A percentile compares a stretch with the other conserved stretches of the same genome.
These are phyloP conservation scores for Trypanosoma conorhini DNA, from an alignment of 208 protist species.

Conservation along the genomic window DNA sequence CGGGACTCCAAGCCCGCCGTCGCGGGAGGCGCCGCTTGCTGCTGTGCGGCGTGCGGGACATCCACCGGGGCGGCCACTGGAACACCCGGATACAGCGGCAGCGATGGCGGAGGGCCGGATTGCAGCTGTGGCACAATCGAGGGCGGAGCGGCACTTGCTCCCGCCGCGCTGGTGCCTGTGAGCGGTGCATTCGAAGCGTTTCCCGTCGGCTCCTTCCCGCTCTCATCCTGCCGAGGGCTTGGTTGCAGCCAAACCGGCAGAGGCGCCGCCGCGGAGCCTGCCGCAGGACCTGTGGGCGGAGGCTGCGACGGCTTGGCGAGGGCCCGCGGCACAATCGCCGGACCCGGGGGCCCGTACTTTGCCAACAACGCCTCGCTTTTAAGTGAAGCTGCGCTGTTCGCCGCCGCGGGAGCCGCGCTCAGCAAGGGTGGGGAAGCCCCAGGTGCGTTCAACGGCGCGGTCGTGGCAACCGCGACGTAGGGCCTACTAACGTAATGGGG, in stretches of 20 bases:
- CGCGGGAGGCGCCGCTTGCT: slow-evolving; percentile 3
- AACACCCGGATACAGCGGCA: neutral
- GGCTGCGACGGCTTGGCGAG: neutral
- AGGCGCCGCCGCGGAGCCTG: neutral
- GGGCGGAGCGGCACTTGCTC: neutral
- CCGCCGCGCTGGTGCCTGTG: neutral
- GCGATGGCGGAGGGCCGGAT: neutral
- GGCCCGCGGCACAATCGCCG: slow-evolving; percentile 22
- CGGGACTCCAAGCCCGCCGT: neutral
- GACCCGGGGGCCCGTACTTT: slow-evolving; percentile 34
- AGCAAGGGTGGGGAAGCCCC: neutral
- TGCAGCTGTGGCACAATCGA: neutral
- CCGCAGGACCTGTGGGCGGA: neutral
- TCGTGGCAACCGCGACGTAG: neutral
- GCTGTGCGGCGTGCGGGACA: neutral
- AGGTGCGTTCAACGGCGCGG: neutral
- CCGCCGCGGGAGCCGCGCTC: neutral
- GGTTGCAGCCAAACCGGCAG: slow-evolving; percentile 7
- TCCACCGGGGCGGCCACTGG: neutral
- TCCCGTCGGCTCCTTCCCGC: neutral
- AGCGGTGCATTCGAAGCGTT: neutral
- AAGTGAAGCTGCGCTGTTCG: neutral
- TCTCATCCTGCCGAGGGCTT: slow-evolving; percentile 1
- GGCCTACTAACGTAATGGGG: neutral
- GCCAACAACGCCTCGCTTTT: slow-evolving; percentile 4